phyloP scores from a whole-genome alignment of 2,329 filamentous ascomycete species.

The Gyromitra esculenta region DNA sequence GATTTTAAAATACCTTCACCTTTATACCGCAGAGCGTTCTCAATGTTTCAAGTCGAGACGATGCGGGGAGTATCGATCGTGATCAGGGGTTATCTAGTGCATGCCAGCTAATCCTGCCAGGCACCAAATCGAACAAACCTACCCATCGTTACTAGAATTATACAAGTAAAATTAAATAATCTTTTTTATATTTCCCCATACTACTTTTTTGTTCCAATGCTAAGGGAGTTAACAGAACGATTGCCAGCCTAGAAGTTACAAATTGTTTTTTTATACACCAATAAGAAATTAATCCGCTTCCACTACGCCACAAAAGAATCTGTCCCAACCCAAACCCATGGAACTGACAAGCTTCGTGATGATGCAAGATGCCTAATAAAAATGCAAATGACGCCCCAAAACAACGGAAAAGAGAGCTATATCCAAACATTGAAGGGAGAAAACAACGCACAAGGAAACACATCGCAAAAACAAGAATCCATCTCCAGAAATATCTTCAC shows the following conservation, averaged over 20 bases:
- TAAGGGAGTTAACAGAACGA: conserved; percentile 30
- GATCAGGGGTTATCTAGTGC: conserved; percentile 16
- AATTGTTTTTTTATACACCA: conserved; percentile 49
- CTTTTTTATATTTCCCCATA: conserved; percentile 6
- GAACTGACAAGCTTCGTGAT: conserved; percentile 35
- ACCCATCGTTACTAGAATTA: neutral
- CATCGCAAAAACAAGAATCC: conserved; percentile 27
- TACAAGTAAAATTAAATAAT: conserved; percentile 5
- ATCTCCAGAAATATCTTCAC: conserved; percentile 33
- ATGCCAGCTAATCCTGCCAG: conserved; percentile 13
- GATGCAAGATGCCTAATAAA: conserved; percentile 47
- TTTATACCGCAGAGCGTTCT: neutral
- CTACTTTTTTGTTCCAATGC: conserved; percentile 16
- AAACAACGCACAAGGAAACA: conserved; percentile 20
- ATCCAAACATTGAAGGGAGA: conserved; percentile 47
- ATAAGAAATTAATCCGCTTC: conserved; percentile 31
- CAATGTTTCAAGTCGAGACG: conserved; percentile 18
- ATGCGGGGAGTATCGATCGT: conserved; percentile 5
- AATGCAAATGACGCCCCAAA: conserved; percentile 47
- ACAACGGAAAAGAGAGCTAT: conserved; percentile 43
- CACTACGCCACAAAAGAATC: conserved; percentile 29
- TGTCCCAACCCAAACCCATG: conserved; percentile 24
- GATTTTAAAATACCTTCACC: neutral
- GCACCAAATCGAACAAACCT: neutral
- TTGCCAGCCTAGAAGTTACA: conserved; percentile 45